Evolutionary conservation across 1,284 basidiomycete species (phyloP).

Genomic region (Boletus holoroseus): DNA sequence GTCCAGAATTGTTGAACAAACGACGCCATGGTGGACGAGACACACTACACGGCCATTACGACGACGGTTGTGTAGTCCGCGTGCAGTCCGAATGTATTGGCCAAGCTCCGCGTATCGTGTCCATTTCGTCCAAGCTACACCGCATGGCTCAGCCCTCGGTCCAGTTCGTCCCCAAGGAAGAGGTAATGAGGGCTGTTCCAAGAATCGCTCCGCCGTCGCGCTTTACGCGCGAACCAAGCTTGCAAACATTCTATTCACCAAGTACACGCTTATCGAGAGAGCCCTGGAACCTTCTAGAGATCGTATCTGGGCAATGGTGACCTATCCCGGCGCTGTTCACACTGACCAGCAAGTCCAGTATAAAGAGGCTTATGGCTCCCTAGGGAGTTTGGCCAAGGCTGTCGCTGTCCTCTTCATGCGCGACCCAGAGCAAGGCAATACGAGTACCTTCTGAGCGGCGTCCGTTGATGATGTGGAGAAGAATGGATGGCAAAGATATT

Average conservation of each 20-base stretch:
- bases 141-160: constrained; percentile 30
- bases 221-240: constrained; percentile 20
- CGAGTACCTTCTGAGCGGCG: constrained; percentile 35
- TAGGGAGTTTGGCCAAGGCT: constrained; percentile 34
- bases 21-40: constrained; percentile 47
- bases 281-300: constrained; percentile 33
- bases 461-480: constrained; percentile 25
- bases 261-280: constrained; percentile 36
- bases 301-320: constrained; percentile 36
- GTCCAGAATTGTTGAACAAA: not conserved
- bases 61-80: too few species aligned
- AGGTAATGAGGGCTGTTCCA: not conserved
- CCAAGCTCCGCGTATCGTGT: constrained; percentile 38
- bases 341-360: constrained; percentile 43
- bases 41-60: constrained; percentile 49
- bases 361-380: constrained; percentile 36
- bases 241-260: constrained; percentile 41
- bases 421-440: constrained; percentile 35
- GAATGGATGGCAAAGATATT: constrained; percentile 37
- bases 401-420: constrained; percentile 36
- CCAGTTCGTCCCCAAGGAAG: not conserved
- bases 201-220: constrained; percentile 1
- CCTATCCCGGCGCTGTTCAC: constrained; percentile 41
- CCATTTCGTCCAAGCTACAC: constrained; percentile 41
- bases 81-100: too few species aligned